Conservation (phyloP, 805 yeast genomes). For the Debaryomyces maramus region DNA sequence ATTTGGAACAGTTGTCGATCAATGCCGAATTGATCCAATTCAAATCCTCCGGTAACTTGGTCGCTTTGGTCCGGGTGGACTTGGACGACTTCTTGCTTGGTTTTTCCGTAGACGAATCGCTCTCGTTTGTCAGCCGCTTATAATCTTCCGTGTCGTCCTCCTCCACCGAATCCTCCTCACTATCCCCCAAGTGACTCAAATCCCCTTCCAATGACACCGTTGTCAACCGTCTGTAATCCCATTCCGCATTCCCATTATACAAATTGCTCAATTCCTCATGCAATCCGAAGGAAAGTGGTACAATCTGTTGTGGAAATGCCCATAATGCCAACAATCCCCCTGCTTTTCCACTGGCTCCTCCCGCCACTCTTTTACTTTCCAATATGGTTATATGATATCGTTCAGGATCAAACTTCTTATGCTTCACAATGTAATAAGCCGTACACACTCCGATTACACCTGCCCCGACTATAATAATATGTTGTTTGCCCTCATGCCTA, state of each 20-base stretch:
- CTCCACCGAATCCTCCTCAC: slow-evolving; percentile 14
- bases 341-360: slow-evolving; percentile 97
- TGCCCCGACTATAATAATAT: slow-evolving; percentile 86
- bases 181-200: slow-evolving; percentile 38
- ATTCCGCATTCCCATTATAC: slow-evolving; percentile 78
- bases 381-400: slow-evolving; percentile 80
- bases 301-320: slow-evolving; percentile 96
- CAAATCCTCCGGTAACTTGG: slow-evolving; percentile 56
- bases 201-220: slow-evolving; percentile 89
- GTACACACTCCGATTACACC: slow-evolving; percentile 96
- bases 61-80: slow-evolving; percentile 28
- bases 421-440: slow-evolving; percentile 83
- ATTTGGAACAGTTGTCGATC: slow-evolving; percentile 69
- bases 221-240: slow-evolving; percentile 91
- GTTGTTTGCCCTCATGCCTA: slow-evolving; percentile 60
- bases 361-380: slow-evolving; percentile 91
- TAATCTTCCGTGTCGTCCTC: slow-evolving; percentile 9
- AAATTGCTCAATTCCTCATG: slow-evolving; percentile 80
- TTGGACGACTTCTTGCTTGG: slow-evolving; percentile 32
- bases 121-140: slow-evolving; percentile 13
- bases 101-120: slow-evolving; percentile 16
- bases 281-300: slow-evolving; percentile 79
- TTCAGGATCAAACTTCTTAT: slow-evolving; percentile 71
- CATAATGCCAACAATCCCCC: slow-evolving; percentile 93
- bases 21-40: slow-evolving; percentile 73